A percentile compares a stretch with the other conserved stretches of the same genome.
Evolutionary conservation across 2,329 filamentous ascomycete genomes (phyloP).

Genomic region (Cryphonectria carpinicola): DNA sequence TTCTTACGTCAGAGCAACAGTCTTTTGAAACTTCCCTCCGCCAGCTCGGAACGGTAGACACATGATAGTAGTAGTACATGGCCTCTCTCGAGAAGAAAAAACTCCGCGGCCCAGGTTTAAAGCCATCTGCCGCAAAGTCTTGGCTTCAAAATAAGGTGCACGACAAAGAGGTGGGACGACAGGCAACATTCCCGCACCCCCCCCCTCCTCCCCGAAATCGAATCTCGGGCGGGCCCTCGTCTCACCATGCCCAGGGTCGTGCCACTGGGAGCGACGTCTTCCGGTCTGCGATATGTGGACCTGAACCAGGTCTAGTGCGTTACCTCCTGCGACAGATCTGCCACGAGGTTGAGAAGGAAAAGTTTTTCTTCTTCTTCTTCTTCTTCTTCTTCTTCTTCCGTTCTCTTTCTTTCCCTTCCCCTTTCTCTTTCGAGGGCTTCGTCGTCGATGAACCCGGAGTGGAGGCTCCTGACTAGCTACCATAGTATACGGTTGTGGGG

Average conservation of each 20-base stretch:
- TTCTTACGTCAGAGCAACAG: no score
- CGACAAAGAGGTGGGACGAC: constrained; percentile 9
- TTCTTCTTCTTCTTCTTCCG: no score
- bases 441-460: neutral
- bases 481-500: neutral
- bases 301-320: constrained; percentile 26
- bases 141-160: constrained; percentile 26
- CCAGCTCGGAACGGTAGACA: neutral
- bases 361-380: neutral
- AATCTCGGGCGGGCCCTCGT: constrained; percentile 26
- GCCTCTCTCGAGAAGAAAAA: neutral
- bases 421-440: neutral
- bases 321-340: constrained; percentile 32
- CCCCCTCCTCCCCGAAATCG: constrained; percentile 1
- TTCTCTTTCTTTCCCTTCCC: neutral
- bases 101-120: neutral
- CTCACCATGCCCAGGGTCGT: constrained; percentile 33
- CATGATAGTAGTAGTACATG: neutral
- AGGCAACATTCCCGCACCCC: constrained; percentile 8
- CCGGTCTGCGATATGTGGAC: constrained; percentile 34
- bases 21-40: no score
- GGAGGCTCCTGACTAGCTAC: neutral
- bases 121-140: constrained; percentile 18
- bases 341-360: neutral
- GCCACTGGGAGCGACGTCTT: constrained; percentile 31